Base-by-base conservation (phyloP, 164 flowering plant species). In the Chimonanthus salicifolius region DNA sequence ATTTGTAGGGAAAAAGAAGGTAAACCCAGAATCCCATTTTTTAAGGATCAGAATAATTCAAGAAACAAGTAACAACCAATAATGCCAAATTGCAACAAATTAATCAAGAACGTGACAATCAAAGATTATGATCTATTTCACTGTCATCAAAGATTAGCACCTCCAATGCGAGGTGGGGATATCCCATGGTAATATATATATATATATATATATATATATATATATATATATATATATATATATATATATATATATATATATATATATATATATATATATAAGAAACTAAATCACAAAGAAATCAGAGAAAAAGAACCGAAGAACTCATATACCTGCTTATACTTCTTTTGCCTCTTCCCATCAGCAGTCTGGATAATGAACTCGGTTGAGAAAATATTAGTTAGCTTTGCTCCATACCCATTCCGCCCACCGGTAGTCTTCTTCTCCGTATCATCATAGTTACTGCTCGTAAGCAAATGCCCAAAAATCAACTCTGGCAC, bases 401-500 rank as follows among this genome's bases (percentile, higher is more conserved):
- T 86, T 2, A 95, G 91, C 87, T 93, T 95, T 0, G 99, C 99
- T 0, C 99, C 99, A 43, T 93, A 93, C 21, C 99, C 99, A 71
- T 95, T 95, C 66, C 99, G 79, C 45, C 98, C 99, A 18, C 99
- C 98, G 0, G 98, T 95, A 0, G 99, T 95, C 88, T 95, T 93
- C 90, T 88, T 95, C 76, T 67, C 82, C 0, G 74, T 67, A 71
- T 95, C 99, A 71, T 95, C 91, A 44, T 95, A 95, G 71, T 92
- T 95, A 71, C 99, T 95, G 71, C 99, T 95, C 2, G 99, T 95
- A 84, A 95, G 78, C 75, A 95, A 72, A 75, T 92, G 98, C 67
- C 99, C 99, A 69, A 95, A 95, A 46, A 95, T 95, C 94, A 95
- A 50, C 81, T 95, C 99, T 9, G 99, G 99, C 10, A 95, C 99